Evolutionary conservation across 2,329 filamentous ascomycete species (phyloP).

Genomic region (Mycosphaerella arachidis): DNA sequence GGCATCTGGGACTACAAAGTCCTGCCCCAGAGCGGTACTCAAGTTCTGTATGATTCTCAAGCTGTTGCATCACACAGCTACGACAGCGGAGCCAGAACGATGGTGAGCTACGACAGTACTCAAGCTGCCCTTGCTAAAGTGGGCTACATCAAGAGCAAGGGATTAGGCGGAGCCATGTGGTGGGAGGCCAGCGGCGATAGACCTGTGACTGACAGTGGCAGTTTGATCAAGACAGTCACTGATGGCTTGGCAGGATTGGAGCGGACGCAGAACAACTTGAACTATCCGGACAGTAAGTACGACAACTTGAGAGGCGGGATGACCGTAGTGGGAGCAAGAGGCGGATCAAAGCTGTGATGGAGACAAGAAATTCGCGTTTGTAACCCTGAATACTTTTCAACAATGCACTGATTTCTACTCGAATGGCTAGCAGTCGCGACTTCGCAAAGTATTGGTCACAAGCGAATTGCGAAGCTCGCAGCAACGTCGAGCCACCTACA

Average conservation of each 20-base stretch:
- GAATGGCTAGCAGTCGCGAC: no score
- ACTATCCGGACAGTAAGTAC: slow-evolving; percentile 51
- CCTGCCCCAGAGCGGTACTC: slow-evolving; percentile 64
- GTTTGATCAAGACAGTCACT: slow-evolving; percentile 52
- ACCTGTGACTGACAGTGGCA: slow-evolving; percentile 47
- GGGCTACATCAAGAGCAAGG: slow-evolving; percentile 60
- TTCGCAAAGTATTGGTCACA: no score
- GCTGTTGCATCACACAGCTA: slow-evolving; percentile 74
- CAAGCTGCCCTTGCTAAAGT: slow-evolving; percentile 65
- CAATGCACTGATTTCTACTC: no score
- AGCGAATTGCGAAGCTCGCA: no score
- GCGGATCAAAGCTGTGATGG: neutral
- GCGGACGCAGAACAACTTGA: slow-evolving; percentile 43
- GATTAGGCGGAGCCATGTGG: slow-evolving; percentile 91
- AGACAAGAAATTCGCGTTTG: neutral
- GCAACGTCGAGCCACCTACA: no score
- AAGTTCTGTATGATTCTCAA: slow-evolving; percentile 61
- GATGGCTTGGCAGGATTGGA: slow-evolving; percentile 43
- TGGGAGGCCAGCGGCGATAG: slow-evolving; percentile 85
- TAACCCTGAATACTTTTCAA: neutral
- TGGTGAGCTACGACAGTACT: slow-evolving; percentile 74
- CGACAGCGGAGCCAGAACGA: slow-evolving; percentile 54
- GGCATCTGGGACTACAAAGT: slow-evolving; percentile 86
- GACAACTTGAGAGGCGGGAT: slow-evolving; percentile 49
- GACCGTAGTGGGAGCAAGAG: neutral